phyloP scores from a whole-genome alignment of 306 rosid species.

The Erythrophleum fordii region DNA sequence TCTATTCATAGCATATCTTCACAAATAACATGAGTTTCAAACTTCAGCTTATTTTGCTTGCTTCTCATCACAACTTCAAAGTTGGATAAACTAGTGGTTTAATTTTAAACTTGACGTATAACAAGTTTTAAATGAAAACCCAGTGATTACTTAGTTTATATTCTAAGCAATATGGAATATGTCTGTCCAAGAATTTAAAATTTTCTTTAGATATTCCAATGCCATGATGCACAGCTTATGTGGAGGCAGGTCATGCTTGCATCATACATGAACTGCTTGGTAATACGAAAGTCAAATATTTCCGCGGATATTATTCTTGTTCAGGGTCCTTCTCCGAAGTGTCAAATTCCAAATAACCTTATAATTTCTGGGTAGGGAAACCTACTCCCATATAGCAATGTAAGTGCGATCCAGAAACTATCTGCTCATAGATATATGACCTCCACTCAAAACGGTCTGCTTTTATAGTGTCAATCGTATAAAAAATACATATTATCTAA shows the following conservation, averaged over 20 bases:
- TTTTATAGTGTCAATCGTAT: constrained; percentile 11
- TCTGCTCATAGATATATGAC: constrained; percentile 20
- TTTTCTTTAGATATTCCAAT: too few species aligned
- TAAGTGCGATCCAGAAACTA: constrained; percentile 47
- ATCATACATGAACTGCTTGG: constrained; percentile 1
- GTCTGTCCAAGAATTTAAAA: too few species aligned
- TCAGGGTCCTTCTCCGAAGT: background rate
- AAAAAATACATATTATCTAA: constrained; percentile 10
- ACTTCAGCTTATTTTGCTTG: too few species aligned
- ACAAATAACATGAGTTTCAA: background rate
- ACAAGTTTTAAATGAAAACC: too few species aligned
- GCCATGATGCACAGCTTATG: too few species aligned
- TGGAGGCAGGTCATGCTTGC: background rate
- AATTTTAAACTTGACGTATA: too few species aligned
- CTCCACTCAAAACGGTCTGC: constrained; percentile 39
- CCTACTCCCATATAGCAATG: constrained; percentile 14
- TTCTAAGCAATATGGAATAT: too few species aligned
- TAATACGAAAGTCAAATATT: background rate
- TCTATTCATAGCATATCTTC: background rate
- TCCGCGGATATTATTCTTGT: background rate
- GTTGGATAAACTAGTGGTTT: background rate
- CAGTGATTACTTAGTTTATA: too few species aligned
- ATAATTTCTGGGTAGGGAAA: constrained; percentile 28
- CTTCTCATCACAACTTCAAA: background rate
- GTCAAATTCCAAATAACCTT: background rate